Base-by-base conservation (phyloP, 2,329 filamentous ascomycete genomes). In the Chalara sp. region DNA sequence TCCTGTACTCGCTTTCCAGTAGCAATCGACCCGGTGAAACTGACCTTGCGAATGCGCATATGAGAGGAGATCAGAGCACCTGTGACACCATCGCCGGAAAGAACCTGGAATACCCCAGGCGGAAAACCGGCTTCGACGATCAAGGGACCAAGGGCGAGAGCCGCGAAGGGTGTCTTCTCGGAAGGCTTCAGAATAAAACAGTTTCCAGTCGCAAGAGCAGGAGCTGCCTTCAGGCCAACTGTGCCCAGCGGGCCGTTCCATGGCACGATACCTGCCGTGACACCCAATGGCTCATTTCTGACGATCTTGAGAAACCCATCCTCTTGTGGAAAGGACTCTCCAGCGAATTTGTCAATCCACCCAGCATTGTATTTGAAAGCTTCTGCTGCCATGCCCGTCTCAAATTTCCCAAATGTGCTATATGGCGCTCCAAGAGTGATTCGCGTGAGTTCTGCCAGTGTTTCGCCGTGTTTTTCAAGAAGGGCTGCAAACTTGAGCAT, bases 181-280 rank as follows among this genome's bases (percentile, higher is more conserved):
- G 76, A 80, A 7, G 78, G 77, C 67, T 86, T 85, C 32, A 84
- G 63, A 2, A 85, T 65, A 40, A 85, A 74, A 28, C 73, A 73
- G 61, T 82, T 82, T 1, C 80, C 80, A 0, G 77, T 76, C 0
- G 77, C 79, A 32, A 85, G 67, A 0, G 80, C 81, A 0, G 81
- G 79, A 2, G 77, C 80, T 33, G 81, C 66, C 65, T 85, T 84
- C 41, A 74, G 65, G 63, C 65, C 63, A 13, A 75, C 68, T 51
- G 74, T 72, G 2, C 70, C 53, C 2, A 80, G 58, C 0, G 77
- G 73, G 1, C 69, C 70, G 53, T 82, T 81, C 77, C 78, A 83
- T 0, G 79, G 79, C 37, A 81, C 76, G 49, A 83, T 83, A 10
- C 68, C 69, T 1, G 70, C 78, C 0, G 71, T 72, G 2, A 79